These are phyloP conservation scores for Rostrohypoxylon terebratum DNA, from an alignment of 495 filamentous ascomycete species.

Conservation along the genomic window DNA sequence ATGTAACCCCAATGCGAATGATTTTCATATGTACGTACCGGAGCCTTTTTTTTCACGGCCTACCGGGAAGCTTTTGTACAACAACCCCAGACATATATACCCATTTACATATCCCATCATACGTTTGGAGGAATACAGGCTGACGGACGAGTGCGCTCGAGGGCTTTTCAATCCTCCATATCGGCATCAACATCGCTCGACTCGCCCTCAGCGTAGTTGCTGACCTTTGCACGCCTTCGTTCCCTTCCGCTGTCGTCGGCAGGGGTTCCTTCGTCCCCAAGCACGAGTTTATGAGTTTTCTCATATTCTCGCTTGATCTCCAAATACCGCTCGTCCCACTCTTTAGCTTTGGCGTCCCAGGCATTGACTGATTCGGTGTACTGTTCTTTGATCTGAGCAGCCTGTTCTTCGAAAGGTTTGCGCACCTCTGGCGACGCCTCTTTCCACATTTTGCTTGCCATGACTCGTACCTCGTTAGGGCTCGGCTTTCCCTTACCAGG, in stretches of 20 bases:
- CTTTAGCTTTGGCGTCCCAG: conserved; percentile 67
- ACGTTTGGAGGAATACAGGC: background rate
- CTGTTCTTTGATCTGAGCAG: conserved; percentile 71
- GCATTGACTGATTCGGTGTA: conserved; percentile 68
- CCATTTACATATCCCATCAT: background rate
- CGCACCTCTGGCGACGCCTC: conserved; percentile 74
- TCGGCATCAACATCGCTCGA: conserved; percentile 48
- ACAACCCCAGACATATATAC: conserved; percentile 15
- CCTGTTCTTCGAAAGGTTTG: conserved; percentile 78
- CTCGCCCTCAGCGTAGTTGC: conserved; percentile 56
- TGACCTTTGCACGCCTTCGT: conserved; percentile 50
- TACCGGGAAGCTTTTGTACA: conserved; percentile 26
- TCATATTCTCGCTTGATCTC: conserved; percentile 73
- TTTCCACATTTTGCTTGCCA: conserved; percentile 90
- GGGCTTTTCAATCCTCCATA: conserved; percentile 11
- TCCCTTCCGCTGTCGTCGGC: conserved; percentile 40
- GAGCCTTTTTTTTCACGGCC: background rate
- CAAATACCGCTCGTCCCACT: conserved; percentile 76
- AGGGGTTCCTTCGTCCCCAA: conserved; percentile 38
- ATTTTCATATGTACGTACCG: conserved; percentile 9
- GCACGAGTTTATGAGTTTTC: conserved; percentile 64
- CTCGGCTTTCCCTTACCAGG: conserved; percentile 72
- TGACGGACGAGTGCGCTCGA: background rate
- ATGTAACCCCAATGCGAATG: conserved; percentile 2
- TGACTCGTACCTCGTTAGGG: conserved; percentile 84